phyloP scores from a whole-genome alignment of 306 rosid genomes.

The Quercus gilva region DNA sequence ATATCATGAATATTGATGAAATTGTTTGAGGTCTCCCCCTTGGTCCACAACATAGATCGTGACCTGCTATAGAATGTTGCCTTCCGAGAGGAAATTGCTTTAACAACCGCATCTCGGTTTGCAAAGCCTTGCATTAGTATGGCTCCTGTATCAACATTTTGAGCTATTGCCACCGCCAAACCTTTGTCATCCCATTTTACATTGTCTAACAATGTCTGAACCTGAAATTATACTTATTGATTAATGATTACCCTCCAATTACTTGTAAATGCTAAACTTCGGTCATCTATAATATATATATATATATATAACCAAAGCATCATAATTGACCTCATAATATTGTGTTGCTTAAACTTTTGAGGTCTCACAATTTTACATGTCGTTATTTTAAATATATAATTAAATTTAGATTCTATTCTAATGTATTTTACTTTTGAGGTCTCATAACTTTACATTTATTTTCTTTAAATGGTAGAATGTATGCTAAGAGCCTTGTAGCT shows the following conservation, averaged over 20 bases:
- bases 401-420: no score
- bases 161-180: constrained; percentile 82
- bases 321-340: no score
- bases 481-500: no score
- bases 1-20: constrained; percentile 80
- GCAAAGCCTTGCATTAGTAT: constrained; percentile 95
- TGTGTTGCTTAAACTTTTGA: no score
- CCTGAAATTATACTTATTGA: constrained; percentile 46
- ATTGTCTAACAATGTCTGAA: constrained; percentile 48
- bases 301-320: no score
- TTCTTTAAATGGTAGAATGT: no score
- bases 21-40: constrained; percentile 91
- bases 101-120: constrained; percentile 64
- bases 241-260: not conserved
- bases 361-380: no score
- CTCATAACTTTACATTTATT: no score
- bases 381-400: no score
- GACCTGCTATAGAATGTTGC: constrained; percentile 95
- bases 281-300: not conserved
- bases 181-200: constrained; percentile 92
- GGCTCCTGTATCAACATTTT: constrained; percentile 90
- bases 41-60: constrained; percentile 79
- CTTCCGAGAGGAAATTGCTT: constrained; percentile 60
- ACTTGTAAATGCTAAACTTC: not conserved
- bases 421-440: no score